These are phyloP conservation scores for Chytriomyces confervae DNA, from an alignment of 192 early-diverging fungal species.

Conservation along the genomic window DNA sequence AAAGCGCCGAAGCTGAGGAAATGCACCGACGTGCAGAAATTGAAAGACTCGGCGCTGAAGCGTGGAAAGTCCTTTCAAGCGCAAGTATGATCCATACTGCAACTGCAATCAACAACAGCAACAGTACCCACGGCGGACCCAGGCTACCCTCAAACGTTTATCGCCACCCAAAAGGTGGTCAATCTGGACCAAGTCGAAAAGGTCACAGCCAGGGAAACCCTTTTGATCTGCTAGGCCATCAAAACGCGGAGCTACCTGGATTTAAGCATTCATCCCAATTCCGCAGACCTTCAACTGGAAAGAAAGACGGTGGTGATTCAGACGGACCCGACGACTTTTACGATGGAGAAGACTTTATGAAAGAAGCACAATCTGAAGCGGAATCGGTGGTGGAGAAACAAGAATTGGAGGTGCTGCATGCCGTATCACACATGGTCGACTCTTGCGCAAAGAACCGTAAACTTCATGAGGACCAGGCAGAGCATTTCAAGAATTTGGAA, in stretches of 20 bases:
- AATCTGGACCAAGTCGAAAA: background rate
- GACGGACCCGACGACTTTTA: background rate
- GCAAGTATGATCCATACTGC: constrained; percentile 1
- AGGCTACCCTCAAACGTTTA: background rate
- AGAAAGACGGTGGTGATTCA: background rate
- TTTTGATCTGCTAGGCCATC: too few relatives aligned
- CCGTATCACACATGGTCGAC: background rate
- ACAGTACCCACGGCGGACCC: background rate
- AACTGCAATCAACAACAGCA: background rate
- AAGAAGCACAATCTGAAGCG: background rate
- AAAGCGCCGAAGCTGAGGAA: constrained; percentile 4
- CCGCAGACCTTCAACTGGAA: background rate
- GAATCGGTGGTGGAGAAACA: background rate
- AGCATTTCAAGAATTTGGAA: background rate
- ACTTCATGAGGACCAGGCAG: background rate
- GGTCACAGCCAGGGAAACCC: background rate
- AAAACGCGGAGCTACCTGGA: background rate
- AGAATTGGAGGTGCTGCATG: background rate
- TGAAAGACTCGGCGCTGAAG: background rate
- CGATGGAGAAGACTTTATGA: background rate
- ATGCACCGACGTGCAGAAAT: background rate
- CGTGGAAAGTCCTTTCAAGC: constrained; percentile 5
- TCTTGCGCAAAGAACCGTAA: background rate
- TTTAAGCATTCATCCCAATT: background rate
- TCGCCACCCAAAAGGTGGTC: background rate